These are phyloP conservation scores for Aspergillus niger DNA, from an alignment of 2,329 filamentous ascomycete genomes.

Conservation along the genomic window DNA sequence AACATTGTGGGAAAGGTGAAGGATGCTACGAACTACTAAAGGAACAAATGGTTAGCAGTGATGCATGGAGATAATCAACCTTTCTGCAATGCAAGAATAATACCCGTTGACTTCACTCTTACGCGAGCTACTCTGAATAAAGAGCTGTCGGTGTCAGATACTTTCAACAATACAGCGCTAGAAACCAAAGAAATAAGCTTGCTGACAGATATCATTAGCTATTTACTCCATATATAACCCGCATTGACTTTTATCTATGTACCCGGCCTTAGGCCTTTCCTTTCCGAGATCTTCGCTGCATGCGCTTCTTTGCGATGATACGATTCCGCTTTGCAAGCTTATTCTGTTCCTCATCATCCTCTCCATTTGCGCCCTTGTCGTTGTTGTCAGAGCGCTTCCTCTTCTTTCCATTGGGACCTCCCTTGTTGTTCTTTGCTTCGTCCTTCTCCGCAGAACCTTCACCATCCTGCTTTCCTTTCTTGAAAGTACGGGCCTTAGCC, in stretches of 20 bases:
- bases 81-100: constrained; percentile 10
- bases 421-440: constrained; percentile 20
- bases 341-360: constrained; percentile 49
- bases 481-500: constrained; percentile 28
- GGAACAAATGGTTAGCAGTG: neutral
- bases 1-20: constrained; percentile 65
- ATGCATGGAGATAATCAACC: neutral
- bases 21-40: constrained; percentile 40
- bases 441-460: constrained; percentile 27
- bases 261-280: constrained; percentile 29
- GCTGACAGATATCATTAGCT: constrained; percentile 11
- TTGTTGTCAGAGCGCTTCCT: constrained; percentile 35
- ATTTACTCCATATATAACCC: constrained; percentile 8
- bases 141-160: neutral
- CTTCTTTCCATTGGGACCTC: constrained; percentile 30
- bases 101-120: neutral
- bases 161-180: neutral
- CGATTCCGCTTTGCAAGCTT: constrained; percentile 66
- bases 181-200: constrained; percentile 4
- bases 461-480: constrained; percentile 16
- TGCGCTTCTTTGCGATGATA: constrained; percentile 83
- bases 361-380: constrained; percentile 23
- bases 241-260: constrained; percentile 11
- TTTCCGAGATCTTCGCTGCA: constrained; percentile 68
- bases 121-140: neutral